Evolutionary conservation across 495 filamentous ascomycete species (phyloP), one percentile per base, ranked within the genome.

Genomic region (Podospora appendiculata): DNA sequence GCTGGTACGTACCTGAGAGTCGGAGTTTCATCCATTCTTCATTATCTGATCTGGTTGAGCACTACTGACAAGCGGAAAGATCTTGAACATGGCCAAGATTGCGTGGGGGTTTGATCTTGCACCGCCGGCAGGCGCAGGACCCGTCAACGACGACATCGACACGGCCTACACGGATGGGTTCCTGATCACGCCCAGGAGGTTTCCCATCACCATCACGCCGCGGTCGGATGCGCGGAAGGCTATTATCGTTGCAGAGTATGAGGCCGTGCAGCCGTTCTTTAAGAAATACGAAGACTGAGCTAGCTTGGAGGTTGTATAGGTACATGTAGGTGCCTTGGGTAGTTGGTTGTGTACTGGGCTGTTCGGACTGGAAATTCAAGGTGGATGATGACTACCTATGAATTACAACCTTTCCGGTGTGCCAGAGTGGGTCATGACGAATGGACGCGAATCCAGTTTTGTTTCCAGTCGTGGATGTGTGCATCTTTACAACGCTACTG

Each of bases 11-110:
- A 41, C 12, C 11, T 41, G 7, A 7, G 1, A 12, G 38, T 0
- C 60, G 72, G 67, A 72, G 1, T 79, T 77, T 40, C 38, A 11
- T 14, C 7, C 38, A 11, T 14, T 2, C 38, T 40, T 2, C 8
- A 11, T 3, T 40, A 2, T 73, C 73, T 9, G 68, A 68, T 4
- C 63, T 71, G 42, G 66, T 65, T 39, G 72, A 75, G 3, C 76
- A 78, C 46, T 55, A 8, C 38, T 40, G 38, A 40, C 38, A 3
- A 17, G 13, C 4, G 4, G 16, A 44, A 12, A 44, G 41, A 44
- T 44, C 13, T 44, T 44, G 17, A 44, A 44, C 16, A 44, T 44
- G 41, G 41, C 41, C 41, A 44, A 44, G 16, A 14, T 44, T 4
- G 41, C 41, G 10, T 44, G 41, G 41, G 41, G 8, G 13, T 19